Percentiles rank a stretch among this genome's conserved stretches.
Evolutionary conservation across 2,329 filamentous ascomycete genomes (phyloP).

Genomic region (Monilinia polystroma): DNA sequence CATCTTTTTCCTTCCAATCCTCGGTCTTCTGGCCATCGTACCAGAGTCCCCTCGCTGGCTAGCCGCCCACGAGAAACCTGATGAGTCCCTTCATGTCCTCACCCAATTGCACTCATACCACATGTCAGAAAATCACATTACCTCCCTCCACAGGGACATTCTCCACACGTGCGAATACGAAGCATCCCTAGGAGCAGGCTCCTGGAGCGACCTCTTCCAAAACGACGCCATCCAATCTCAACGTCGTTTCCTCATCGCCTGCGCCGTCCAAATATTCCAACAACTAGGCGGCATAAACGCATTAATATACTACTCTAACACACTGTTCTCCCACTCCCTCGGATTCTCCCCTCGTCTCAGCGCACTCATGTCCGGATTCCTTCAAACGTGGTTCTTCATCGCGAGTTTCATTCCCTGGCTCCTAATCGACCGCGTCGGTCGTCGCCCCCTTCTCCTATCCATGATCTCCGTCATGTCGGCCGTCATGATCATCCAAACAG

Average conservation of each 20-base stretch:
- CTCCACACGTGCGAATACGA: conserved; percentile 40
- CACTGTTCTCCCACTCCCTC: conserved; percentile 49
- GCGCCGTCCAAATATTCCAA: conserved; percentile 51
- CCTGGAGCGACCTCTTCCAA: conserved; percentile 33
- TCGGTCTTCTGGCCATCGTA: conserved; percentile 50
- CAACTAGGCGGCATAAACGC: conserved; percentile 48
- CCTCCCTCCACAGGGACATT: conserved; percentile 39
- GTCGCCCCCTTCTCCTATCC: conserved; percentile 65
- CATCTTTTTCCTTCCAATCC: conserved; percentile 42
- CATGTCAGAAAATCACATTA: conserved; percentile 33
- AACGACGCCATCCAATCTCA: conserved; percentile 45
- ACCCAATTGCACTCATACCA: conserved; percentile 50
- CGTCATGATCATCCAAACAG: conserved; percentile 46
- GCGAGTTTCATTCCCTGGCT: conserved; percentile 44
- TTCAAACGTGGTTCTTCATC: conserved; percentile 49
- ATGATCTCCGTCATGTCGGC: conserved; percentile 45
- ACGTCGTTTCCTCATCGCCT: conserved; percentile 51
- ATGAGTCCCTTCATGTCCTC: conserved; percentile 46
- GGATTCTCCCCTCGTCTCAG: conserved; percentile 46
- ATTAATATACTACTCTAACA: conserved; percentile 46
- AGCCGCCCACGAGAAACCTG: conserved; percentile 43
- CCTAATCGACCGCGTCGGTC: conserved; percentile 56
- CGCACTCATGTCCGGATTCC: conserved; percentile 52
- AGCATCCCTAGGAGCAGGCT: conserved; percentile 40
- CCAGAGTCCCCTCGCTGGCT: conserved; percentile 53